Percentiles rank a stretch among this genome's conserved stretches.
Evolutionary conservation across 2,329 filamentous ascomycete species (phyloP).

Genomic region (Epichloe baconii): DNA sequence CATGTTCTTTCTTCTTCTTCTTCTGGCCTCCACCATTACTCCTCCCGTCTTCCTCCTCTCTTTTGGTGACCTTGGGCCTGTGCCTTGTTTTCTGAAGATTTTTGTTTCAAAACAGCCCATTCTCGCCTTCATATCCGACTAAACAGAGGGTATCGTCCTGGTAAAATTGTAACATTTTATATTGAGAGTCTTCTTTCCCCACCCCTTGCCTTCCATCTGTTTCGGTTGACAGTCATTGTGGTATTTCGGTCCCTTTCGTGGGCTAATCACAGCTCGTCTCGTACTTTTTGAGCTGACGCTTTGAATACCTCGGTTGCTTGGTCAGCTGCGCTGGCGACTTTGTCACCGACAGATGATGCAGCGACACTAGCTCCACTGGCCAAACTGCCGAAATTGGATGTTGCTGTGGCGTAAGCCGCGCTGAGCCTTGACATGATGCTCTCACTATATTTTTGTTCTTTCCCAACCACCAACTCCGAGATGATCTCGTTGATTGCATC

Average conservation of each 20-base stretch:
- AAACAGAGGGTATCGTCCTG: background rate
- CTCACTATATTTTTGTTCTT: slow-evolving; percentile 70
- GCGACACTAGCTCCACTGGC: slow-evolving; percentile 22
- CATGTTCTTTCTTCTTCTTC: background rate
- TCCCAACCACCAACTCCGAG: slow-evolving; percentile 62
- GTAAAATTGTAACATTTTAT: background rate
- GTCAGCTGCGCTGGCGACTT: slow-evolving; percentile 24
- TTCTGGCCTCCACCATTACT: no score
- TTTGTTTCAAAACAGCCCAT: background rate
- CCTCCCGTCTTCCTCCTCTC: no score
- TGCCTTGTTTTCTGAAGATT: no score
- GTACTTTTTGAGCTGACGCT: slow-evolving; percentile 21
- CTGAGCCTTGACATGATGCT: slow-evolving; percentile 62
- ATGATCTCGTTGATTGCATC: slow-evolving; percentile 57
- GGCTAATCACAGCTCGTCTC: slow-evolving; percentile 30
- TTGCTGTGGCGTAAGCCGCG: slow-evolving; percentile 57
- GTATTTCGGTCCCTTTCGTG: no score
- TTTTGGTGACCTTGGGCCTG: no score
- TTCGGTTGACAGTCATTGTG: background rate
- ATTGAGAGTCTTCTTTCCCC: background rate
- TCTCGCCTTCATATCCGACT: background rate
- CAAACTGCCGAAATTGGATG: slow-evolving; percentile 37
- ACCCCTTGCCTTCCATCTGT: background rate
- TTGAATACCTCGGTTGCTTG: slow-evolving; percentile 31
- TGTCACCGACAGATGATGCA: slow-evolving; percentile 21